Base-by-base conservation (phyloP, 1,284 basidiomycete genomes). In the Moniliella sp. region DNA sequence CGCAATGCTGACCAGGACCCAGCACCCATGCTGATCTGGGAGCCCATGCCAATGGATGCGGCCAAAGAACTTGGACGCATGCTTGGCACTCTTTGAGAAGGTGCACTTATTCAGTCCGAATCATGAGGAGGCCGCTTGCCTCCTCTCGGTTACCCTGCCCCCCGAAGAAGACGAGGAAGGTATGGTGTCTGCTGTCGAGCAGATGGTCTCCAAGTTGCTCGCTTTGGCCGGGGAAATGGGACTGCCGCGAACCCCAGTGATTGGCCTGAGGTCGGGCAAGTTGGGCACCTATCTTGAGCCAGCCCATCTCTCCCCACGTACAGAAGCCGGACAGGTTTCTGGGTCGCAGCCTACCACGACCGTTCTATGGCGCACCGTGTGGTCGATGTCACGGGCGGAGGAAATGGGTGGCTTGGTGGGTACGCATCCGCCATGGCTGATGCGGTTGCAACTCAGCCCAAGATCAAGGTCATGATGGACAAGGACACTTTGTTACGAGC, bases 31-130 rank as follows among this genome's bases (percentile, higher is more conserved):
- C 67, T 74, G 8, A 71, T 84, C 17, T 88, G 75, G 59, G 82
- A 88, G 58, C 83, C 82, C 2, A 75, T 84, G 49, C 78, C 77
- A n/a, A n/a, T n/a, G n/a, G n/a, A n/a, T n/a, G n/a, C n/a, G n/a
- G n/a, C n/a, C n/a, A n/a, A n/a, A n/a, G n/a, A n/a, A n/a, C n/a
- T n/a, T n/a, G n/a, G n/a, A n/a, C n/a, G n/a, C n/a, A n/a, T n/a
- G n/a, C n/a, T n/a, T n/a, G n/a, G n/a, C n/a, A n/a, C 4, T 9
- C 18, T 18, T 11, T 4, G 9, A 10, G 8, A 21, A n/a, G 11
- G 14, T 12, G 11, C 17, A 7, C 18, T 4, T 5, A 30, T 2
- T 15, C 14, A 5, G 10, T n/a, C 67, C 66, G 1, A 68, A 68
- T 37, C 63, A 67, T 33, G 59, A 66, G 19, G 67, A 68, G 37